phyloP scores from a whole-genome alignment of 2,329 filamentous ascomycete genomes.

The Colletotrichum endophyticum region DNA sequence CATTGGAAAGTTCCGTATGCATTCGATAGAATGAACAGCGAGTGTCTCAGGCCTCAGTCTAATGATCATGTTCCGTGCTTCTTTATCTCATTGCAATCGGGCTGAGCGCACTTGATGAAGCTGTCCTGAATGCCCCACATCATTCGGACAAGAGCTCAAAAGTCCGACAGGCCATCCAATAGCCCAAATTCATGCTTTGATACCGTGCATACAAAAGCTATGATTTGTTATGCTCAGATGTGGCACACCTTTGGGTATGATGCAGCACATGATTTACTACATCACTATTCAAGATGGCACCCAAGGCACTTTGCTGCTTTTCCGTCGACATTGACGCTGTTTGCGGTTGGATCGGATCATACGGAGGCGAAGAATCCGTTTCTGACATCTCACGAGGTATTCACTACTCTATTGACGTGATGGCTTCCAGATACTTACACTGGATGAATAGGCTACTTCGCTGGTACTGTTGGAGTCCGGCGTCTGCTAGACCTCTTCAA shows the following conservation, averaged over 20 bases:
- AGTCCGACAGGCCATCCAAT: background rate
- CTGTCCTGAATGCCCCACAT: background rate
- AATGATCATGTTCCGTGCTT: background rate
- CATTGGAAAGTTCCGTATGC: background rate
- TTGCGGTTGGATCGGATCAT: conserved; percentile 76
- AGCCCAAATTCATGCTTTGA: background rate
- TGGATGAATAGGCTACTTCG: background rate
- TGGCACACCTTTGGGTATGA: background rate
- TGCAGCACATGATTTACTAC: background rate
- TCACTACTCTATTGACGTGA: background rate
- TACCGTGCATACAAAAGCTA: background rate
- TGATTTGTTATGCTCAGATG: background rate
- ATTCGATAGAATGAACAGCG: background rate
- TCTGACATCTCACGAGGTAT: conserved; percentile 74
- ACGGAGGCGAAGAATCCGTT: conserved; percentile 73
- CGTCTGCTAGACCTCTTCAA: conserved; percentile 73
- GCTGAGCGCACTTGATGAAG: background rate
- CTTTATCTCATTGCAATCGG: background rate
- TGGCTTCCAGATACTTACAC: background rate
- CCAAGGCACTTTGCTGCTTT: background rate
- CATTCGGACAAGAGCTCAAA: background rate
- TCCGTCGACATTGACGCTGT: conserved; percentile 75
- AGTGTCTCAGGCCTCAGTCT: background rate
- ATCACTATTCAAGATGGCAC: background rate
- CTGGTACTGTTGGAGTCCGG: conserved; percentile 66